Evolutionary conservation across 768 basidiomycete species (phyloP).

Genomic region (Lenzites betulinus): DNA sequence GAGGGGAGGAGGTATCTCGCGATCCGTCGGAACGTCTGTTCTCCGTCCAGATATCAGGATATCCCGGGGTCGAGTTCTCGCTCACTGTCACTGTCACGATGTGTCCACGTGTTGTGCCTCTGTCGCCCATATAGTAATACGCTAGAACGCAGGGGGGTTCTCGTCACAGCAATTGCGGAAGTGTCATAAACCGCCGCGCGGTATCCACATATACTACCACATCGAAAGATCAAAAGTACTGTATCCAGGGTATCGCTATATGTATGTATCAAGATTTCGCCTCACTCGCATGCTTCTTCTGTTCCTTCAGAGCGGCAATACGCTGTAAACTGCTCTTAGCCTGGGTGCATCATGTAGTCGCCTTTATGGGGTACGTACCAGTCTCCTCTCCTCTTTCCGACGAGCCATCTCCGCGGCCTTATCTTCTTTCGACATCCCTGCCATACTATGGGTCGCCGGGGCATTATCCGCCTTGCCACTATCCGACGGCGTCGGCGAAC

Average conservation of each 20-base stretch:
- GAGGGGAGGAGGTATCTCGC: too few species aligned
- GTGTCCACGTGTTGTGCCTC: too few species aligned
- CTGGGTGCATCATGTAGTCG: neutral
- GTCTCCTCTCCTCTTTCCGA: constrained; percentile 89
- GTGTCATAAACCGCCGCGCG: too few species aligned
- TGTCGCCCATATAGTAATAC: too few species aligned
- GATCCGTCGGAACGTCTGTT: too few species aligned
- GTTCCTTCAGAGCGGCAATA: constrained; percentile 78
- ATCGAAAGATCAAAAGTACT: neutral
- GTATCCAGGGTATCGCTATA: constrained; percentile 10
- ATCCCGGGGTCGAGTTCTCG: too few species aligned
- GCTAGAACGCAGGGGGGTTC: too few species aligned
- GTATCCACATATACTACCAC: neutral
- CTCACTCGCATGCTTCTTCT: constrained; percentile 57
- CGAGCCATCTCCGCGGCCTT: constrained; percentile 92
- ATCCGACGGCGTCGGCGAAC: constrained; percentile 28
- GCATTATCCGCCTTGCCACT: constrained; percentile 21
- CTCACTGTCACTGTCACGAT: too few species aligned
- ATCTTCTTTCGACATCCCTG: constrained; percentile 80
- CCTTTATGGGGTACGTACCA: constrained; percentile 48
- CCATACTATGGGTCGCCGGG: constrained; percentile 36
- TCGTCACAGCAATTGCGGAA: too few species aligned
- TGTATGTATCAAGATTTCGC: constrained; percentile 29
- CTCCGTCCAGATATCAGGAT: too few species aligned
- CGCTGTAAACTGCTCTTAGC: constrained; percentile 45